Evolutionary conservation across 108 stramenopile genomes (phyloP).

Genomic region (Schizochytrium sp.): DNA sequence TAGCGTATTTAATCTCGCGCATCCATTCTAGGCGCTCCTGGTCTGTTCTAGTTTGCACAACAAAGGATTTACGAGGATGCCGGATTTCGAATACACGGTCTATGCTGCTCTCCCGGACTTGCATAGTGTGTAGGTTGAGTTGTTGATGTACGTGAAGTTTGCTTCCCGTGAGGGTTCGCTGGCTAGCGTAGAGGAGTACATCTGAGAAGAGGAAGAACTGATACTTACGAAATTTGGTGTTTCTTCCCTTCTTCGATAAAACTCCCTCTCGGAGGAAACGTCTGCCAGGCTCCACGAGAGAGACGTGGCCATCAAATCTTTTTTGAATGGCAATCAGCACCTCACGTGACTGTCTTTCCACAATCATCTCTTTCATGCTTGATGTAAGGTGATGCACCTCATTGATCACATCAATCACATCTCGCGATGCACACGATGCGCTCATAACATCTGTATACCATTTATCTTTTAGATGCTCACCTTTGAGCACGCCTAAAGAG

Average conservation of each 20-base stretch:
- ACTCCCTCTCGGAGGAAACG: constrained; percentile 29
- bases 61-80: constrained; percentile 55
- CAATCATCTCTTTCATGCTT: constrained; percentile 43
- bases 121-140: constrained; percentile 46
- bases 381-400: constrained; percentile 46
- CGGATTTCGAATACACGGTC: neutral
- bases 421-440: neutral
- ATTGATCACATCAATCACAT: constrained; percentile 40
- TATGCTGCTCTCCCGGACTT: constrained; percentile 19
- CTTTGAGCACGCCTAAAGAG: constrained; percentile 1
- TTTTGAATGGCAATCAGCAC: constrained; percentile 35
- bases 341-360: constrained; percentile 4
- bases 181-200: constrained; percentile 45
- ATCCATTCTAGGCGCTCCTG: constrained; percentile 23
- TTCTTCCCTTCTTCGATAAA: constrained; percentile 3
- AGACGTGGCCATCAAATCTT: constrained; percentile 13
- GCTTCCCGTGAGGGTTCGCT: constrained; percentile 35
- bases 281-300: neutral
- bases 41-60: constrained; percentile 24
- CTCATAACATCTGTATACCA: constrained; percentile 53
- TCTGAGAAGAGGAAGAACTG: constrained; percentile 56
- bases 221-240: constrained; percentile 58
- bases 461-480: constrained; percentile 57
- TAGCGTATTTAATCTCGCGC: neutral
- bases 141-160: constrained; percentile 32